phyloP scores from a whole-genome alignment of 257 asterid genomes.

The Solanum tarijense region DNA sequence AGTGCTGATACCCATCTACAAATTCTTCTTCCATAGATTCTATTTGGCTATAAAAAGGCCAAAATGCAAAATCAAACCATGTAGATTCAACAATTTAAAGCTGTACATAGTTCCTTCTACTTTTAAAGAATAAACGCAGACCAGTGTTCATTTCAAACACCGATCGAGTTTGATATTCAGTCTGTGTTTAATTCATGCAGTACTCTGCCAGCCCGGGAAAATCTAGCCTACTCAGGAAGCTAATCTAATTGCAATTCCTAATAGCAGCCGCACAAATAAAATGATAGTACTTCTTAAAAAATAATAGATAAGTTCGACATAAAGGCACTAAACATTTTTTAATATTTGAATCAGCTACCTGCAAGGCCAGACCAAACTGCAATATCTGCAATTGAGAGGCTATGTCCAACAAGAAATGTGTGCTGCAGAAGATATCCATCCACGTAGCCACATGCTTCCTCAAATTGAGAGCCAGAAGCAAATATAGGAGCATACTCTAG shows the following conservation, averaged over 20 bases:
- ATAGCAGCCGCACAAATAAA: not conserved
- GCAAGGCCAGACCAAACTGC: constrained; percentile 89
- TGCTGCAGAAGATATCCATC: constrained; percentile 48
- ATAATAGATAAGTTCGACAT: not conserved
- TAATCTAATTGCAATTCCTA: not conserved
- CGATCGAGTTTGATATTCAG: not conserved
- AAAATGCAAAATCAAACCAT: not conserved
- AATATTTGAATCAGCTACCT: constrained; percentile 28
- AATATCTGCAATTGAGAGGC: constrained; percentile 73
- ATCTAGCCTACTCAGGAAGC: not conserved
- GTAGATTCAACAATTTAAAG: not conserved
- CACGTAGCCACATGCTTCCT: constrained; percentile 73
- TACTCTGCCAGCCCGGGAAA: not conserved
- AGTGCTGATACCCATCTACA: not conserved
- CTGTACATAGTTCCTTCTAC: not conserved
- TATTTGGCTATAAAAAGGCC: not conserved
- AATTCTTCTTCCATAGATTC: not conserved
- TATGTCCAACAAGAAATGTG: constrained; percentile 61
- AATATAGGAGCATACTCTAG: constrained; percentile 60
- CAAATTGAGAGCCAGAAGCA: constrained; percentile 79
- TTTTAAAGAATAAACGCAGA: not conserved
- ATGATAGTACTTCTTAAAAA: not conserved
- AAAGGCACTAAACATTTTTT: not conserved
- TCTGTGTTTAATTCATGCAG: not conserved
- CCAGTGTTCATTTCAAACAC: not conserved